Evolutionary conservation across 192 early-diverging fungal genomes (phyloP).

Genomic region (Kickxella alabastrina): DNA sequence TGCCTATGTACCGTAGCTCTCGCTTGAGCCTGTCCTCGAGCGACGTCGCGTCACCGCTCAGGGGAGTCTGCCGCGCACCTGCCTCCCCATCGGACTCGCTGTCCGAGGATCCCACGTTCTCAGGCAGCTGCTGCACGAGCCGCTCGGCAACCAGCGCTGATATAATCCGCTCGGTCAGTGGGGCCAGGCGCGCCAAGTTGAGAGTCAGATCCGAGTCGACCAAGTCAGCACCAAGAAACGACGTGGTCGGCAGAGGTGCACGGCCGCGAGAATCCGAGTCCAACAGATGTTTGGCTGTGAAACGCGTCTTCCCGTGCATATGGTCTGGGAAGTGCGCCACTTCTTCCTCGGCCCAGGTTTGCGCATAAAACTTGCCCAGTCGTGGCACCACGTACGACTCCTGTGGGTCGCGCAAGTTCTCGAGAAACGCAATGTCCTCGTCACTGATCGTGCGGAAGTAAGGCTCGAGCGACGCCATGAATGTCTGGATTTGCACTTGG

Average conservation of each 20-base stretch:
- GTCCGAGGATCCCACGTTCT: background rate
- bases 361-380: slow-evolving; percentile 70
- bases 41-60: slow-evolving; percentile 54
- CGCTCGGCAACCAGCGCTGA: slow-evolving; percentile 65
- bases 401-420: slow-evolving; percentile 56
- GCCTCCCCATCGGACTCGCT: slow-evolving; percentile 7
- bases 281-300: slow-evolving; percentile 20
- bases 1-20: slow-evolving; percentile 79
- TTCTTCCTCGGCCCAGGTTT: slow-evolving; percentile 68
- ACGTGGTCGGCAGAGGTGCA: background rate
- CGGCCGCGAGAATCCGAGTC: slow-evolving; percentile 7
- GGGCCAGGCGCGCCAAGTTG: slow-evolving; percentile 61
- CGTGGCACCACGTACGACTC: slow-evolving; percentile 76
- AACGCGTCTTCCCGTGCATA: slow-evolving; percentile 36
- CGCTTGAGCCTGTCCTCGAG: slow-evolving; percentile 80
- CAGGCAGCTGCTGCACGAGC: slow-evolving; percentile 32
- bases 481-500: slow-evolving; percentile 81
- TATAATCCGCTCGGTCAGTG: slow-evolving; percentile 77
- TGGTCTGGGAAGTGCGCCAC: slow-evolving; percentile 54
- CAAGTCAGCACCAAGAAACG: slow-evolving; percentile 10
- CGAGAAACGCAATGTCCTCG: slow-evolving; percentile 71
- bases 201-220: slow-evolving; percentile 55
- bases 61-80: slow-evolving; percentile 12
- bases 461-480: slow-evolving; percentile 79
- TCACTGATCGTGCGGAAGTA: slow-evolving; percentile 77